Evolutionary conservation across 805 yeast species (phyloP).

Genomic region (Metschnikowia bowlesiae): DNA sequence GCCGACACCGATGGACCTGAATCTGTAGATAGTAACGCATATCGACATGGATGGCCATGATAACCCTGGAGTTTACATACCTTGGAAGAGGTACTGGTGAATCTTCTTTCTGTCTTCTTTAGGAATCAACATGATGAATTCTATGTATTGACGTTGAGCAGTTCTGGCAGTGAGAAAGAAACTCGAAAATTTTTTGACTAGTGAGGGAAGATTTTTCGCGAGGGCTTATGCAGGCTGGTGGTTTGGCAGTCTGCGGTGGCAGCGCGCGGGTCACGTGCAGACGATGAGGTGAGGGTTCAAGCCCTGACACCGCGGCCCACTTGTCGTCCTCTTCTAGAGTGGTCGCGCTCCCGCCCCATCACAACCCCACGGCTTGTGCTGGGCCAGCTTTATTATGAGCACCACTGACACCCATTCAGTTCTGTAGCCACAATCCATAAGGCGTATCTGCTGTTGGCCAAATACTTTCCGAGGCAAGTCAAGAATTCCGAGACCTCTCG

Average conservation of each 20-base stretch:
- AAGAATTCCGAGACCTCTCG: too few relatives aligned
- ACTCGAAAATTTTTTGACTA: slow-evolving; percentile 10
- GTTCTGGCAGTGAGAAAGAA: slow-evolving; percentile 13
- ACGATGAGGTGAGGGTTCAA: not conserved
- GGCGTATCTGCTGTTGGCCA: too few relatives aligned
- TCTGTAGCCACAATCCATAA: too few relatives aligned
- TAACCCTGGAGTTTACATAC: slow-evolving; percentile 49
- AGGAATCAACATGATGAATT: slow-evolving; percentile 87
- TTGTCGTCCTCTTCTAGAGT: not conserved
- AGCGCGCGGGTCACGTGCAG: not conserved
- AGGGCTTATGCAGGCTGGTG: slow-evolving; percentile 12
- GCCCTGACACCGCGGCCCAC: not conserved
- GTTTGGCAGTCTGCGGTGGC: slow-evolving; percentile 1
- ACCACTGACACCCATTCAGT: too few relatives aligned
- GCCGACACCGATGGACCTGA: too few relatives aligned
- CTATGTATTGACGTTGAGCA: slow-evolving; percentile 16
- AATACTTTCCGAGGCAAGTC: too few relatives aligned
- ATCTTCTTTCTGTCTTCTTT: slow-evolving; percentile 99
- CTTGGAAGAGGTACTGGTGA: slow-evolving; percentile 98
- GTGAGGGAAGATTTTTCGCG: slow-evolving; percentile 18
- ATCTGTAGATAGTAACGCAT: not conserved
- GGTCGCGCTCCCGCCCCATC: not conserved
- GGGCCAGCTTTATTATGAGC: too few relatives aligned
- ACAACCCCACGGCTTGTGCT: too few relatives aligned
- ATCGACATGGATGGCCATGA: not conserved